Evolutionary conservation across 139 green algal species (phyloP), one percentile per base, ranked within the genome.

Genomic region (Asterochloris erici): DNA sequence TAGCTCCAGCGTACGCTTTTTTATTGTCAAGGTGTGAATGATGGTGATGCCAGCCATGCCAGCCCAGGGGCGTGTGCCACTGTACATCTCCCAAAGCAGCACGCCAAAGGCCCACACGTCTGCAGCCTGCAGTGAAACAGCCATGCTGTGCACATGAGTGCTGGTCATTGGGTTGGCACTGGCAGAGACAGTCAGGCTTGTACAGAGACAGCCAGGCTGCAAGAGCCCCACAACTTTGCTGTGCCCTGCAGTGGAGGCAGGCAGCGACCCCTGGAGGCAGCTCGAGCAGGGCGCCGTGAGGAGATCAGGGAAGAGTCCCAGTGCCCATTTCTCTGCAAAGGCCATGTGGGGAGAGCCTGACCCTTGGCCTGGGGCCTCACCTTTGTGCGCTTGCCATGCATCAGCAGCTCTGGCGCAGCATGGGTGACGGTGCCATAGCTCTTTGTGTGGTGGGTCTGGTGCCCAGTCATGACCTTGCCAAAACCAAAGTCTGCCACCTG

Each of bases 401-500:
- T 78, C 54, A 96, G 85, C 69, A 95, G 82, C 89, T 96, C 92
- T 16, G 90, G 87, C 0, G 90, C 81, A 87, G 93, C 94, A 86
- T 95, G 90, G 0, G 88, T 92, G 54, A 93, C 84, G 29, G 89
- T 81, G 73, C 87, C 87, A 70, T 87, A 86, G 9, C 74, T 85
- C 47, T 26, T 74, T 11, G 83, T 86, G 64, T 64, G 74, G 71
- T 84, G 83, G 26, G 63, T 73, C 64, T 76, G 29, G 47, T 79
- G 68, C 27, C 77, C 78, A 73, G 29, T 81, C 70, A 86, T 88
- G 74, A 95, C 85, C 0, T 91, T 81, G 26, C 79, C 88, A 19
- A 95, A 74, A 0, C 91, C 93, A 90, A 95, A 95, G 81, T 95
- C 93, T n/a, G 89, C 86, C 10, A 95, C 89, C 80, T 84, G 74